Evolutionary conservation across 2,329 filamentous ascomycete genomes (phyloP).

Genomic region (Pseudogymnoascus sp.): DNA sequence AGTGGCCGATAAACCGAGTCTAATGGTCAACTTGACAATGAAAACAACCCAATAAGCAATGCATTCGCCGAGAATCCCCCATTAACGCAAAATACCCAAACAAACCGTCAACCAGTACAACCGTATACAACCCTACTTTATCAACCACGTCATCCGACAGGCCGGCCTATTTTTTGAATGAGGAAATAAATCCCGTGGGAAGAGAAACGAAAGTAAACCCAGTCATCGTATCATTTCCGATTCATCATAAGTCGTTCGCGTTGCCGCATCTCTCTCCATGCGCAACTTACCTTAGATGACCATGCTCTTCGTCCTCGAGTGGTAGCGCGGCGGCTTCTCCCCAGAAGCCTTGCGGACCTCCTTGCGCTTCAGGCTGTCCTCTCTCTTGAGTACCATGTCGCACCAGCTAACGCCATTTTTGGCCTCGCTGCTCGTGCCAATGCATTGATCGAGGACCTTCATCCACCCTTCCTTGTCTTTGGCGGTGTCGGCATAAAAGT

Average conservation of each 20-base stretch:
- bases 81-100: neutral
- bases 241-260: slow-evolving; percentile 4
- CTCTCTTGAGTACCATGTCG: slow-evolving; percentile 57
- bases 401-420: slow-evolving; percentile 55
- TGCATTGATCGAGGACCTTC: slow-evolving; percentile 70
- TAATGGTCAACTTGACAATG: slow-evolving; percentile 1
- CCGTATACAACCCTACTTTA: slow-evolving; percentile 1
- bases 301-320: slow-evolving; percentile 27
- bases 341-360: slow-evolving; percentile 4
- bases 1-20: neutral
- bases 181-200: slow-evolving; percentile 6
- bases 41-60: neutral
- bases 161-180: slow-evolving; percentile 4
- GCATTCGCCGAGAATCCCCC: neutral
- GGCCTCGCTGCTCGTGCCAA: slow-evolving; percentile 40
- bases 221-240: slow-evolving; percentile 8
- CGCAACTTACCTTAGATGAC: slow-evolving; percentile 16
- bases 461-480: slow-evolving; percentile 93
- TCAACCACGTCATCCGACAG: slow-evolving; percentile 5
- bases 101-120: slow-evolving; percentile 5
- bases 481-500: slow-evolving; percentile 90
- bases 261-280: neutral
- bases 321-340: slow-evolving; percentile 17
- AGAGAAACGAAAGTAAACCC: slow-evolving; percentile 7
- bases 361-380: slow-evolving; percentile 33